phyloP scores from a whole-genome alignment of 805 yeast species.

The Osmozyma mogii region DNA sequence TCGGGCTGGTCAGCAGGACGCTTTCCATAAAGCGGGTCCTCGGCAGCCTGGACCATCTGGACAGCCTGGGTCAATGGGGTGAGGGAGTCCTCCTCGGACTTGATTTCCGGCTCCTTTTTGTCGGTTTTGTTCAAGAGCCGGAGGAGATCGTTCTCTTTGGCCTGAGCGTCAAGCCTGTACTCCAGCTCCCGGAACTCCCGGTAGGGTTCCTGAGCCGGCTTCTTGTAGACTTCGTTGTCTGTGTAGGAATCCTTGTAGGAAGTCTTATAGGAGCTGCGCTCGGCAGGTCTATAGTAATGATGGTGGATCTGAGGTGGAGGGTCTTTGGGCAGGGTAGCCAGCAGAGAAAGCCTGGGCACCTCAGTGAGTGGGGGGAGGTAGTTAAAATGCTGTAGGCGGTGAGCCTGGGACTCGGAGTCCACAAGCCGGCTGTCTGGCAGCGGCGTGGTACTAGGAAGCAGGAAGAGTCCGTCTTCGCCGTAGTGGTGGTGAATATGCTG shows the following conservation, averaged over 20 bases:
- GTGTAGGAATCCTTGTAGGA: too few species aligned
- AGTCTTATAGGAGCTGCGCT: not conserved
- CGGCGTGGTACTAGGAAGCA: too few species aligned
- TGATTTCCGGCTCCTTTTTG: conserved; percentile 17
- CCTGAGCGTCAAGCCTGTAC: too few species aligned
- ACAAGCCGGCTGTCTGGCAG: conserved; percentile 2
- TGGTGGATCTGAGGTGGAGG: conserved; percentile 25
- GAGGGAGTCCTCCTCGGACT: conserved; percentile 10
- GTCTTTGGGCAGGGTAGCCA: conserved; percentile 31
- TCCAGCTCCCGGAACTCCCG: too few species aligned
- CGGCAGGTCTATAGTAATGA: conserved; percentile 13
- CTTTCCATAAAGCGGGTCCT: conserved; percentile 1
- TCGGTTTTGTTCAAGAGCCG: conserved; percentile 3
- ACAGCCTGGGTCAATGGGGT: conserved; percentile 37
- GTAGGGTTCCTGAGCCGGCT: too few species aligned
- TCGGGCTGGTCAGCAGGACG: conserved; percentile 6
- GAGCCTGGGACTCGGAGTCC: conserved; percentile 11
- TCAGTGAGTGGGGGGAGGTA: conserved; percentile 64
- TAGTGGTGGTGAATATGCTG: conserved; percentile 84
- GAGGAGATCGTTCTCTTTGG: conserved; percentile 5
- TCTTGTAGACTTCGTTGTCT: too few species aligned
- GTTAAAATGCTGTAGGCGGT: conserved; percentile 54
- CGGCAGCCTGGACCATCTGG: conserved; percentile 29
- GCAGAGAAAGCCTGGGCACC: conserved; percentile 61
- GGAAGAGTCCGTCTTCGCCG: too few species aligned